These are phyloP conservation scores for Senna tora DNA, from an alignment of 306 rosid species.

Conservation along the genomic window DNA sequence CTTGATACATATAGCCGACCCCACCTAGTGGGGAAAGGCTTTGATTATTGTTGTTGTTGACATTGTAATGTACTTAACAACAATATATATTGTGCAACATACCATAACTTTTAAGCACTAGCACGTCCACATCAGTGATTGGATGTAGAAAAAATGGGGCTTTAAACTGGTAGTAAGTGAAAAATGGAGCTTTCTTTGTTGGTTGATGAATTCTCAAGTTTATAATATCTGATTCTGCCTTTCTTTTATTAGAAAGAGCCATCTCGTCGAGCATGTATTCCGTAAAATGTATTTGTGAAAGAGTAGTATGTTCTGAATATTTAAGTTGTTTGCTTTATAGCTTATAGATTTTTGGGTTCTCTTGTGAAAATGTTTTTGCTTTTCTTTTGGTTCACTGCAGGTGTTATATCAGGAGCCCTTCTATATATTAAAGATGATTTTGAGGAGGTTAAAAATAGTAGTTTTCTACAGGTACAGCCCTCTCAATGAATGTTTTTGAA, in stretches of 20 bases:
- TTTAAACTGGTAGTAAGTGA: too few species aligned
- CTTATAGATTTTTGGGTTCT: neutral
- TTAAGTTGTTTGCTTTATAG: neutral
- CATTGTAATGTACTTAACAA: neutral
- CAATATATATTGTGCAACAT: neutral
- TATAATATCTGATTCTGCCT: conserved; percentile 10
- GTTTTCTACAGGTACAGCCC: conserved; percentile 45
- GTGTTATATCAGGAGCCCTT: conserved; percentile 60
- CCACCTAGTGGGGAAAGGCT: too few species aligned
- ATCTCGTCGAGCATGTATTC: neutral
- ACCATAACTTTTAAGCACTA: too few species aligned
- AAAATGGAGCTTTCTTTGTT: neutral
- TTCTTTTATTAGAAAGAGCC: neutral
- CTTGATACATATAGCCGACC: too few species aligned
- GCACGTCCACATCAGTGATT: neutral
- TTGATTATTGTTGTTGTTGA: too few species aligned
- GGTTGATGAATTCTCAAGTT: neutral
- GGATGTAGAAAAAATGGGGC: neutral
- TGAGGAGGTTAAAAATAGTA: conserved; percentile 36
- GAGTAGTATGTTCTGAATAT: neutral
- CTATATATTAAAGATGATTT: conserved; percentile 55
- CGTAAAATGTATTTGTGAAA: neutral
- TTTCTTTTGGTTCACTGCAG: conserved; percentile 24
- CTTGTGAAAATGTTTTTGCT: conserved; percentile 6
- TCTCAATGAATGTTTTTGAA: neutral